phyloP scores from a whole-genome alignment of 441 rosid species.

The Viola pubescens region DNA sequence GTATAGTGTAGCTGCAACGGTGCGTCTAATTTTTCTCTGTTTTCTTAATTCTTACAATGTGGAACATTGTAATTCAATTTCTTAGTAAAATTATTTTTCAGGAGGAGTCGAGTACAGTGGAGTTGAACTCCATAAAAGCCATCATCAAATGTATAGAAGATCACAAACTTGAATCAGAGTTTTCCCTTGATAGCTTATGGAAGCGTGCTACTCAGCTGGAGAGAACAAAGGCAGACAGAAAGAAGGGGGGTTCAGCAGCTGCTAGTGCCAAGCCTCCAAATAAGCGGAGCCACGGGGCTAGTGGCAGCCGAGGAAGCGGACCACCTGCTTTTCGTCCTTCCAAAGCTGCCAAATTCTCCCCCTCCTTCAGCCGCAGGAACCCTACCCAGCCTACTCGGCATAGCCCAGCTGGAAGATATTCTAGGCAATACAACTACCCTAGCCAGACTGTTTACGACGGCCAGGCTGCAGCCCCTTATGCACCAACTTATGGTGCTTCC shows the following conservation, averaged over 20 bases:
- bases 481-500: slow-evolving; percentile 28
- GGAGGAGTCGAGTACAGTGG: slow-evolving; percentile 41
- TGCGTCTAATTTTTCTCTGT: slow-evolving; percentile 11
- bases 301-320: slow-evolving; percentile 25
- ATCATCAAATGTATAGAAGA: slow-evolving; percentile 54
- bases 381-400: slow-evolving; percentile 28
- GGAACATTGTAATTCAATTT: background rate
- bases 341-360: slow-evolving; percentile 38
- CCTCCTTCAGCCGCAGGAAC: slow-evolving; percentile 30
- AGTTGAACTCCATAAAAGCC: slow-evolving; percentile 41
- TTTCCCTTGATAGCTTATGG: slow-evolving; percentile 32
- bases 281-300: slow-evolving; percentile 32
- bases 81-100: slow-evolving; percentile 19
- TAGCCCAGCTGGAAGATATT: slow-evolving; percentile 38
- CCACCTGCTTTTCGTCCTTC: slow-evolving; percentile 33
- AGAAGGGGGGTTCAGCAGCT: slow-evolving; percentile 33
- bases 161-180: slow-evolving; percentile 44
- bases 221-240: slow-evolving; percentile 30
- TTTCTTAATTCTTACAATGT: background rate
- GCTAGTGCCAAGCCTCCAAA: slow-evolving; percentile 29
- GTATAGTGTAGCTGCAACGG: slow-evolving; percentile 29
- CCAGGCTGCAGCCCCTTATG: slow-evolving; percentile 19
- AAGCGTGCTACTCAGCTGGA: slow-evolving; percentile 40
- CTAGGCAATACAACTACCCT: slow-evolving; percentile 32
- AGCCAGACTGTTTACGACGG: slow-evolving; percentile 35